phyloP scores from a whole-genome alignment of 1,284 basidiomycete species.

The Austroboletus olivaceoglutinosus region DNA sequence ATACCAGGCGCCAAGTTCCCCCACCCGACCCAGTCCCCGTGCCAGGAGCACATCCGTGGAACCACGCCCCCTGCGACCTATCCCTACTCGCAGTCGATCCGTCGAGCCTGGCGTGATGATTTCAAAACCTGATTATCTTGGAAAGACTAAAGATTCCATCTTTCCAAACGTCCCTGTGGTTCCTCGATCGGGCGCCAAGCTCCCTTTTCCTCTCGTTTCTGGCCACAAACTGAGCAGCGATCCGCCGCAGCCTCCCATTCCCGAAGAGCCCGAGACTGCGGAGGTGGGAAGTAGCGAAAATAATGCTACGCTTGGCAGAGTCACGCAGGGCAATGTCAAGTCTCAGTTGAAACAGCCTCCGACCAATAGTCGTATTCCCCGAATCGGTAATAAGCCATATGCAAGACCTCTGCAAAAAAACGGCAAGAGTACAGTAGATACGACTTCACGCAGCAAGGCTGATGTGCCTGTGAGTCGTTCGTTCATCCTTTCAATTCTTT shows the following conservation, averaged over 20 bases:
- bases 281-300: constrained; percentile 1
- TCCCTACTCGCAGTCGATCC: constrained; percentile 29
- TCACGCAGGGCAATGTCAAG: constrained; percentile 31
- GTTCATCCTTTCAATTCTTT: not conserved
- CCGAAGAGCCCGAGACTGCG: constrained; percentile 28
- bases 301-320: not conserved
- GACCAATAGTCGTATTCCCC: constrained; percentile 63
- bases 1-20: constrained; percentile 23
- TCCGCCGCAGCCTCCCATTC: constrained; percentile 28
- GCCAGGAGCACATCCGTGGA: constrained; percentile 30
- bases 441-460: not conserved
- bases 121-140: constrained; percentile 9
- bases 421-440: constrained; percentile 2
- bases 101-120: constrained; percentile 23
- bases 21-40: constrained; percentile 20
- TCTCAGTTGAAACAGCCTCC: constrained; percentile 54
- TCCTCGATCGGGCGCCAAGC: constrained; percentile 24
- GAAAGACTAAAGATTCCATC: constrained; percentile 17
- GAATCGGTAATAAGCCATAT: constrained; percentile 67
- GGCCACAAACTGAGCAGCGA: constrained; percentile 14
- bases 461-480: constrained; percentile 20
- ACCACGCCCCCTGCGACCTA: constrained; percentile 10
- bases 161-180: constrained; percentile 20
- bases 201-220: constrained; percentile 47
- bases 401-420: constrained; percentile 38